These are phyloP conservation scores for Xylaria sp. DNA, from an alignment of 2,329 filamentous ascomycete genomes.

Conservation along the genomic window DNA sequence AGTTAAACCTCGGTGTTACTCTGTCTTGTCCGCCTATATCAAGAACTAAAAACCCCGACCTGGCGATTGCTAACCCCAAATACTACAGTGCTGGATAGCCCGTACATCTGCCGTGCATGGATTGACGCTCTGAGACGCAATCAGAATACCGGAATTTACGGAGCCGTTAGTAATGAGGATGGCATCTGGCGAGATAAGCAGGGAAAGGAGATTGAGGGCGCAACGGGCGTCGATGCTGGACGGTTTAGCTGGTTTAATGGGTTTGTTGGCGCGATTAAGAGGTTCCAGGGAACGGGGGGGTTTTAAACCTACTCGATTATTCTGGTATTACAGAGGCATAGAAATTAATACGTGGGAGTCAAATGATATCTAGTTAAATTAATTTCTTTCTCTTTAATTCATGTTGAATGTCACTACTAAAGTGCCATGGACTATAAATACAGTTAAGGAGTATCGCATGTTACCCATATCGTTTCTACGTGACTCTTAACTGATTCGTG, in stretches of 20 bases:
- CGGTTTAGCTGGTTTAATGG: conserved; percentile 38
- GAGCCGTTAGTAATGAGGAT: conserved; percentile 57
- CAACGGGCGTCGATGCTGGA: conserved; percentile 61
- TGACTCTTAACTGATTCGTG: too few species aligned
- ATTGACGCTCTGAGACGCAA: conserved; percentile 65
- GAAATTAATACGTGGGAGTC: too few species aligned
- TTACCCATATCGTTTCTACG: too few species aligned
- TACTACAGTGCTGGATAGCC: conserved; percentile 65
- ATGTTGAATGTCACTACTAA: too few species aligned
- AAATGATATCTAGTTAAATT: too few species aligned
- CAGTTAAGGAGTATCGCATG: neutral
- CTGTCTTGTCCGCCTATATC: too few species aligned
- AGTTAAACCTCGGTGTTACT: neutral
- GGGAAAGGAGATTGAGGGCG: conserved; percentile 47
- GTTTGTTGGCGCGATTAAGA: conserved; percentile 37
- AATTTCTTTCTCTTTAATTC: too few species aligned
- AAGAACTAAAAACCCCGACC: too few species aligned
- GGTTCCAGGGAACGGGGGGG: conserved; percentile 38
- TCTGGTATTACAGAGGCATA: neutral
- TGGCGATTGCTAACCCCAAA: neutral
- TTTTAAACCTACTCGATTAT: conserved; percentile 29
- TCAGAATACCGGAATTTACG: conserved; percentile 69
- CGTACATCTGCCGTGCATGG: conserved; percentile 66
- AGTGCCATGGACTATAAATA: neutral
- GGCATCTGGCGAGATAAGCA: conserved; percentile 66